These are phyloP conservation scores for Pseudopithomyces chartarum DNA, from an alignment of 2,329 filamentous ascomycete species.

Conservation along the genomic window DNA sequence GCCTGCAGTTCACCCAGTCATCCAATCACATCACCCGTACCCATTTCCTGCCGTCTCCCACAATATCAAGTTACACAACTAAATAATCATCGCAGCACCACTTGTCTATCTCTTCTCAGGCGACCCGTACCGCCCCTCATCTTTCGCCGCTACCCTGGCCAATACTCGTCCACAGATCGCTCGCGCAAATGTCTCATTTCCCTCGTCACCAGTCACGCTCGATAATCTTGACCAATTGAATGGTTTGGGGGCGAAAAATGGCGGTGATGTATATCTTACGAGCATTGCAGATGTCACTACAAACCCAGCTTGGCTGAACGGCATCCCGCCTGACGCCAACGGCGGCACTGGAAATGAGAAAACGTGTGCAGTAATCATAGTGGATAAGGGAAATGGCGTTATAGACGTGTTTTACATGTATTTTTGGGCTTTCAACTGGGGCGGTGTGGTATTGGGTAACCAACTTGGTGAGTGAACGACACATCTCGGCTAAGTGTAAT, in stretches of 20 bases:
- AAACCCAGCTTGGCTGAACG: slow-evolving; percentile 49
- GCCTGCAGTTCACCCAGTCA: background rate
- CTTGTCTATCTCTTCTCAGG: slow-evolving; percentile 46
- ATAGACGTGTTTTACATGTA: slow-evolving; percentile 66
- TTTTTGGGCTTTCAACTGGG: slow-evolving; percentile 61
- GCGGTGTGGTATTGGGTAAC: slow-evolving; percentile 53
- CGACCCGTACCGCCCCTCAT: slow-evolving; percentile 48
- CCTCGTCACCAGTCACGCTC: slow-evolving; percentile 37
- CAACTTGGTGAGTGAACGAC: slow-evolving; percentile 25
- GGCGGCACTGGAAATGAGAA: slow-evolving; percentile 54
- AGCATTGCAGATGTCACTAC: slow-evolving; percentile 41
- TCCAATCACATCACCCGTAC: background rate
- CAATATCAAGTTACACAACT: background rate
- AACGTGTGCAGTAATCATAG: slow-evolving; percentile 58
- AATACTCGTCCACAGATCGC: slow-evolving; percentile 44
- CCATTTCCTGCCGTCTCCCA: background rate
- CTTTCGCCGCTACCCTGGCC: slow-evolving; percentile 41
- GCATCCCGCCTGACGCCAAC: slow-evolving; percentile 54
- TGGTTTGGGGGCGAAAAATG: slow-evolving; percentile 20
- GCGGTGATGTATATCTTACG: slow-evolving; percentile 45
- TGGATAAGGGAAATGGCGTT: slow-evolving; percentile 56
- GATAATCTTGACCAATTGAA: slow-evolving; percentile 47
- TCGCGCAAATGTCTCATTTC: slow-evolving; percentile 16
- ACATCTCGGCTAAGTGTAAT: background rate
- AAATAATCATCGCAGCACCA: slow-evolving; percentile 35